Percentiles rank a stretch among this genome's conserved stretches.
Conservation (phyloP, 2,329 filamentous ascomycete species). For the Arthrobotrys musiformis region DNA sequence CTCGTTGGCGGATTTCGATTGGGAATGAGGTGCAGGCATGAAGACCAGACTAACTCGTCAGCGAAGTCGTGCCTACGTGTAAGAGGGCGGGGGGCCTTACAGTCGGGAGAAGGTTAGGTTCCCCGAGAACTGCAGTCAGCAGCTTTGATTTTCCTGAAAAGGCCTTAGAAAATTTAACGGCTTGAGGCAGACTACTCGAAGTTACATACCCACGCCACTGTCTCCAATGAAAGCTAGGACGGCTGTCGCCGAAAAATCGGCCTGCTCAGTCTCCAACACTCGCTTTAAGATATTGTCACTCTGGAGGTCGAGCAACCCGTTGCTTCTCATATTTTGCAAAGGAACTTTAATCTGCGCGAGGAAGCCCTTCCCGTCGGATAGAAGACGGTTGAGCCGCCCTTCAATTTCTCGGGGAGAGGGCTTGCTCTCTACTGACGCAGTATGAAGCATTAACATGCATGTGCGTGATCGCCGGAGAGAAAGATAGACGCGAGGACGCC, state of each 20-base stretch:
- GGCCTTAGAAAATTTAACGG: background rate
- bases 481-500: background rate
- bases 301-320: background rate
- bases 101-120: constrained; percentile 1
- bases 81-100: background rate
- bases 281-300: background rate
- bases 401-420: background rate
- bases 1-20: background rate
- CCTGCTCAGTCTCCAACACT: background rate
- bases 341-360: background rate
- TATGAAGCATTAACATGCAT: background rate
- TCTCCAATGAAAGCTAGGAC: constrained; percentile 19
- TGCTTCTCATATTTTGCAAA: background rate
- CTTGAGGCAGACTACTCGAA: background rate
- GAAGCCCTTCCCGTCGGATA: background rate
- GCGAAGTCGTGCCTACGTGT: background rate
- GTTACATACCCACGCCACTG: constrained; percentile 1
- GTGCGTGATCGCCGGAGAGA: background rate
- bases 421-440: background rate
- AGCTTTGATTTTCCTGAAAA: constrained; percentile 19
- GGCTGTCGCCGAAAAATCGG: background rate
- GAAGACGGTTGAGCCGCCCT: background rate
- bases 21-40: background rate
- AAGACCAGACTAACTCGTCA: background rate
- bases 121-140: background rate